phyloP scores from a whole-genome alignment of 2,329 filamentous ascomycete genomes.

The Orbilia quercus region DNA sequence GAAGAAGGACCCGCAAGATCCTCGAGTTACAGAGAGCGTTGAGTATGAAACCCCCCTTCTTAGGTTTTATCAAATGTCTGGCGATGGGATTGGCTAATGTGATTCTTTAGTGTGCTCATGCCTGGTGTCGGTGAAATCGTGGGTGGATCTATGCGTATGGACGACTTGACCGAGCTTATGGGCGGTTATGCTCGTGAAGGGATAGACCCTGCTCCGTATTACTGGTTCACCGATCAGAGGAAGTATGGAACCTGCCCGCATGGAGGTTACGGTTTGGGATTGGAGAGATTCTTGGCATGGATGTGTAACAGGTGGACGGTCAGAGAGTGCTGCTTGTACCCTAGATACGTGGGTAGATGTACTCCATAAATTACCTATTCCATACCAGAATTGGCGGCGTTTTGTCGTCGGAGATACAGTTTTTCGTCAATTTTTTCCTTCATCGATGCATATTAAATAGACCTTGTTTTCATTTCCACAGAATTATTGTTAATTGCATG shows the following conservation, averaged over 20 bases:
- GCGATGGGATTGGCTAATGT: constrained; percentile 1
- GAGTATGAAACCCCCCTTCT: constrained; percentile 65
- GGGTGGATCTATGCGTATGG: constrained; percentile 95
- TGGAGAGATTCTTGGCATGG: constrained; percentile 80
- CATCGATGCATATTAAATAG: constrained; percentile 33
- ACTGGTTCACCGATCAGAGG: constrained; percentile 98
- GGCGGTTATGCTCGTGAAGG: constrained; percentile 86
- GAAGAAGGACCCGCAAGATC: constrained; percentile 84
- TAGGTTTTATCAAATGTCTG: neutral
- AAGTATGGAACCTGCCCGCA: constrained; percentile 96
- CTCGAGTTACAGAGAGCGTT: constrained; percentile 89
- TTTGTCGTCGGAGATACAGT: neutral
- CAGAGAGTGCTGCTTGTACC: constrained; percentile 77
- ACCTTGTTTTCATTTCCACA: neutral
- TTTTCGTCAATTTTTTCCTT: constrained; percentile 2
- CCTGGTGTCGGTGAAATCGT: constrained; percentile 97
- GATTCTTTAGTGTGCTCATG: constrained; percentile 70
- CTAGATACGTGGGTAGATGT: constrained; percentile 82
- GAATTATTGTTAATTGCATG: neutral
- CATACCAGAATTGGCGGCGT: neutral
- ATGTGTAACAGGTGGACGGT: constrained; percentile 72
- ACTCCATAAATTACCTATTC: constrained; percentile 71
- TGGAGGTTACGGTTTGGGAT: constrained; percentile 90
- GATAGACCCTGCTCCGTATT: constrained; percentile 86
- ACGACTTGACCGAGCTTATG: constrained; percentile 88